Evolutionary conservation across 352 stramenopile species (phyloP), one percentile per base, ranked within the genome.

Genomic region (Phytopythium aichiense): DNA sequence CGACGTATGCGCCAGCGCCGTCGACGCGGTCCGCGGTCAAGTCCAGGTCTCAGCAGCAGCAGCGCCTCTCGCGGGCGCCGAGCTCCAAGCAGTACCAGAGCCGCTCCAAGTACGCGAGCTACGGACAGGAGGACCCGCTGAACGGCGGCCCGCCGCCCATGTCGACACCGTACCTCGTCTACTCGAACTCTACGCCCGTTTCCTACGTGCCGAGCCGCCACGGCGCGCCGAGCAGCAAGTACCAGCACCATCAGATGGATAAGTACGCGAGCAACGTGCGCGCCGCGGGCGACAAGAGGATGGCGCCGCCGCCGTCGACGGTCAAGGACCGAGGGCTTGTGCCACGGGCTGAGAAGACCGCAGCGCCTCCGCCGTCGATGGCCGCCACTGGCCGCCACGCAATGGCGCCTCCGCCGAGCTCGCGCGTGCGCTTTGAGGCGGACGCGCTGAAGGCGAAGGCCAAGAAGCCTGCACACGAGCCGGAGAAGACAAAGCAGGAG

Each of bases 141-240:
- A 81, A 76, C 40, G 73, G 70, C 12, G 71, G 68, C 0, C 69
- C 76, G 13, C 62, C 71, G 7, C 68, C 73, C 13, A 74, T 80
- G 65, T 76, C 76, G 0, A 73, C 76, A 35, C 76, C 76, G 0
- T 85, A 73, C 51, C 64, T 86, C 50, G 72, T 78, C 20, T 83
- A 77, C 30, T 79, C 76, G 3, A 73, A 40, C 31, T 71, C 73
- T 0, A 40, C 51, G 2, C 64, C 64, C 9, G 67, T 63, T 37
- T 55, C 60, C 40, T 56, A 63, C 58, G 23, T 38, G 1, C 42
- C 58, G 15, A 63, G 58, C 8, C 46, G 30, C 5, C 46, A 37
- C 37, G 45, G 45, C 23, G 33, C 23, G 11, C 48, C 46, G 1
- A 38, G 45, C 7, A 56, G 38, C 31, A 20, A 49, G 18, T 57